Evolutionary conservation across 73 alveolate species (phyloP), one percentile per base, ranked within the genome.

Genomic region (Urostyla sp.): DNA sequence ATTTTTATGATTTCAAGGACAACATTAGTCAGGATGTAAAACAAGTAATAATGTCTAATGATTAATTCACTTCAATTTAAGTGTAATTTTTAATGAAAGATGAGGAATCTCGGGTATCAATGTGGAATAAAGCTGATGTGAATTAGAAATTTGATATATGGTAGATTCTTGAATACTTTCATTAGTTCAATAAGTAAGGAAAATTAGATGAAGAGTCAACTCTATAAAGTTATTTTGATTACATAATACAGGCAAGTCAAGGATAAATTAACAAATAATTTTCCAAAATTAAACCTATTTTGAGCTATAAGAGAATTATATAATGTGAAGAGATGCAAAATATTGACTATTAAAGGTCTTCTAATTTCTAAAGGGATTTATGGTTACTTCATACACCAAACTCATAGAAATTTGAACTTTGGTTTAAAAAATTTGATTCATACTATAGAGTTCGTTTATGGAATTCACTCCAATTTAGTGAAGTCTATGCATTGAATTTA

Each of bases 81-180:
- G 16, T 60, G 8, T 38, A 18, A 38, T 63, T 63, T 23, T 40
- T 63, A 16, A 60, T 35, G 18, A 60, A 45, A 37, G 1, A 43
- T 37, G 44, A 46, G n/a, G 37, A 21, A 38, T 40, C 15, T 18
- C 37, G 18, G 79, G 31, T 63, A 10, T 1, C 21, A n/a, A 63
- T 63, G 6, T 63, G 79, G 79, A 40, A 38, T 3, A 40, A n/a
- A 38, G 58, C 79, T 3, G 5, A 4, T 0, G 44, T 63, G 3
- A 49, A 34, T 3, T 35, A 63, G 21, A 63, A 63, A 38, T 63
- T 21, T 10, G 13, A 63, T 43, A 36, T 63, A 1, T 63, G 79
- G 79, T 57, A 63, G 35, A 63, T 63, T 23, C 30, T 63, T 43
- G 79, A n/a, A n/a, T n/a, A 63, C 45, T 63, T 63, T 30, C 27